Base-by-base conservation (phyloP, 108 stramenopile species). In the Cyclotella sp. region DNA sequence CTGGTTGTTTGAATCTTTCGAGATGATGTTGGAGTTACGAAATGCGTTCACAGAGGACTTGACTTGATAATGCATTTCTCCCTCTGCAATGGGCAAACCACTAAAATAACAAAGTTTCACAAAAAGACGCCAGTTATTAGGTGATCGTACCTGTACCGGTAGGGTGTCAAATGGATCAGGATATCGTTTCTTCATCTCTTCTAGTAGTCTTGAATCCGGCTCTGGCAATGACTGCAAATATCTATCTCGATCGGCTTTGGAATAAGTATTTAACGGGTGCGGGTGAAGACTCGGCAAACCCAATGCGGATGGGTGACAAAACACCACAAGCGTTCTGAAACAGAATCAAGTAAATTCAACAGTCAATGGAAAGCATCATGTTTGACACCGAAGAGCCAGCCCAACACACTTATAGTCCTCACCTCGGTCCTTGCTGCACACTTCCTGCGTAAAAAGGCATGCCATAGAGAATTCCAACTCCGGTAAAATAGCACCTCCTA, bases 41-140 rank as follows among this genome's bases (percentile, higher is more conserved):
- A 75, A 60, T 12, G 76, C 64, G 0, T 66, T 83, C 6, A 95
- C 68, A 19, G 76, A 63, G 43, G 84, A 82, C 42, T 79, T 76
- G 27, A 95, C 88, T 73, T 90, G 89, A 79, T 95, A 95, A 69
- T 95, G 89, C 82, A 90, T 76, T 68, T 95, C 94, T 27, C 92
- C 92, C 69, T 95, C 91, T n/a, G 91, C 94, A 73, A 95, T 95
- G 27, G 94, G 94, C 18, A 95, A 66, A 26, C 94, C 94, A 9
- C 87, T 88, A 79, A 95, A 95, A 79, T 90, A 95, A 64, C 94
- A 95, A 70, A 95, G 93, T 76, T 90, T 91, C 19, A 93, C 88
- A 68, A 84, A 95, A 15, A 93, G 69, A 19, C 78, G 74, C 94
- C 94, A 95, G 66, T 86, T 88, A 34, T 72, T 12, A 0, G 86